phyloP scores from a whole-genome alignment of 2,329 filamentous ascomycete genomes.

The Dothiorella sarmentorum region DNA sequence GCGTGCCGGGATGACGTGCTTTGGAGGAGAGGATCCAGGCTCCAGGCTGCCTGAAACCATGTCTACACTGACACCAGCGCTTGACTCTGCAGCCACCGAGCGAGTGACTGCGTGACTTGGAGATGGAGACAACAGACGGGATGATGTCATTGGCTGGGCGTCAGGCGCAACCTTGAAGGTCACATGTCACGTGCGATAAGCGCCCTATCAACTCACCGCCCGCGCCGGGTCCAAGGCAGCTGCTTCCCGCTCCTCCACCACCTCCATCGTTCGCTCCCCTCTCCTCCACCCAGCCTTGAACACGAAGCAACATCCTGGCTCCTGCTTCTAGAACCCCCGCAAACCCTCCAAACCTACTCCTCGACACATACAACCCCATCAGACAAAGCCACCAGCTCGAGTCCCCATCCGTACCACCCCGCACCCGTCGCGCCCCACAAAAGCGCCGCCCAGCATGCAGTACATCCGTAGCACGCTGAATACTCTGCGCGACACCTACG shows the following conservation, averaged over 20 bases:
- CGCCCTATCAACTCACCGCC: not conserved
- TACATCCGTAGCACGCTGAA: constrained; percentile 86
- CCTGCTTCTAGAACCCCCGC: not conserved
- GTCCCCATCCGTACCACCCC: not conserved
- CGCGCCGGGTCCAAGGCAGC: constrained; percentile 6
- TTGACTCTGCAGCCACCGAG: not conserved
- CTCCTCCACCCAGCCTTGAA: not conserved
- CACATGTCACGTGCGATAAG: constrained; percentile 5
- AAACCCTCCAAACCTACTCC: not conserved
- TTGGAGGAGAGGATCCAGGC: not conserved
- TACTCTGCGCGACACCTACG: constrained; percentile 85
- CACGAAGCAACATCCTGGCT: not conserved
- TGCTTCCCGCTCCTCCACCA: constrained; percentile 1
- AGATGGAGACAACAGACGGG: not conserved
- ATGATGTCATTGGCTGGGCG: constrained; percentile 1
- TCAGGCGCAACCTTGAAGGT: constrained; percentile 4
- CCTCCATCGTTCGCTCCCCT: constrained; percentile 17
- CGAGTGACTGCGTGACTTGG: constrained; percentile 8
- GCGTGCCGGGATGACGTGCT: constrained; percentile 10
- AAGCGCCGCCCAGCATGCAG: constrained; percentile 60
- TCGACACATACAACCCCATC: not conserved
- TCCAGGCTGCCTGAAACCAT: not conserved
- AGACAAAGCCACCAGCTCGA: constrained; percentile 3
- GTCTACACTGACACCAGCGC: too few relatives aligned
- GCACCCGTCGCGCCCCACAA: constrained; percentile 12